phyloP scores from a whole-genome alignment of 495 filamentous ascomycete species.

The Darksidea phi region DNA sequence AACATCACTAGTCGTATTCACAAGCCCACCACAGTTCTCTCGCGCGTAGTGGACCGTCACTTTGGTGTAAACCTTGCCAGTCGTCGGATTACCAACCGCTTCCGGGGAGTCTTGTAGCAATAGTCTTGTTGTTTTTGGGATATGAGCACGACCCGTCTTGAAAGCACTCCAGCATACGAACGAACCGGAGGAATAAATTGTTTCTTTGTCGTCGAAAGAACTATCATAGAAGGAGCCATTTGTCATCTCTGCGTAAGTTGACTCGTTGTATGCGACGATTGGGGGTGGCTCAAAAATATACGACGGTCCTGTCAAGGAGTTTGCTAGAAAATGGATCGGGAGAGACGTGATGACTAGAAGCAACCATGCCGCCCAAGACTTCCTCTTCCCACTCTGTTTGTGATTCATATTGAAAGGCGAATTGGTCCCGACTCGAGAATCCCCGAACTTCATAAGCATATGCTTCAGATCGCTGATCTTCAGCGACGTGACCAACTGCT shows the following conservation, averaged over 20 bases:
- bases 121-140: neutral
- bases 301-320: conserved; percentile 28
- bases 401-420: conserved; percentile 30
- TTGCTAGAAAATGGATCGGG: conserved; percentile 23
- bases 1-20: conserved; percentile 17
- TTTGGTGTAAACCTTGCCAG: neutral
- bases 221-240: no score
- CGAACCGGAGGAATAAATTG: neutral
- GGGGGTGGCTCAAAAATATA: conserved; percentile 17
- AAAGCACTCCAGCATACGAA: conserved; percentile 33
- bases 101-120: neutral
- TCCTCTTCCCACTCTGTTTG: conserved; percentile 22
- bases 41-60: conserved; percentile 12
- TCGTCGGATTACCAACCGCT: neutral
- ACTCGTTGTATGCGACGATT: conserved; percentile 13
- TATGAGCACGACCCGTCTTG: conserved; percentile 21
- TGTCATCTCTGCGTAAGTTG: neutral
- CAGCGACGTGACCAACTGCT: conserved; percentile 32
- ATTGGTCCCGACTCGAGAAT: conserved; percentile 31
- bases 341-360: conserved; percentile 25
- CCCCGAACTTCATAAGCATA: conserved; percentile 27
- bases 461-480: conserved; percentile 25
- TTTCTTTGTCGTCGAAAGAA: neutral
- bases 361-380: conserved; percentile 27
- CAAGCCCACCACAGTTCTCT: conserved; percentile 20